These are phyloP conservation scores for Cryptosporidium baileyi DNA, from an alignment of 169 alveolate genomes.

Conservation along the genomic window DNA sequence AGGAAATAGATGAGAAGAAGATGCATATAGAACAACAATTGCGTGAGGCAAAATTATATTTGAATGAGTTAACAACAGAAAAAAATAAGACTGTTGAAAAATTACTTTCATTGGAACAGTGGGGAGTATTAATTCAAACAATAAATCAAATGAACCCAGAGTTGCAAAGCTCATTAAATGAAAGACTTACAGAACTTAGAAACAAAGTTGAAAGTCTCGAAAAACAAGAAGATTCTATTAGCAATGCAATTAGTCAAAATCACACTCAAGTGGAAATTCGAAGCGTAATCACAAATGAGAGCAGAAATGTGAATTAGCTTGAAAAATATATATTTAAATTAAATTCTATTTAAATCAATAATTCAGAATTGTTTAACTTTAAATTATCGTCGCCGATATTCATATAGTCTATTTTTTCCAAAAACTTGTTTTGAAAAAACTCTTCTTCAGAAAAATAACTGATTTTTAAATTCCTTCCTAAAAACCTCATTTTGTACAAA, in stretches of 20 bases:
- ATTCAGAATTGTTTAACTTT: too few relatives aligned
- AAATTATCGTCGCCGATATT: background rate
- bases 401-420: background rate
- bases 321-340: too few relatives aligned
- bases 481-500: conserved; percentile 43
- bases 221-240: conserved; percentile 7
- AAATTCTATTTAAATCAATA: too few relatives aligned
- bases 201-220: conserved; percentile 11
- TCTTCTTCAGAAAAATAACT: conserved; percentile 27
- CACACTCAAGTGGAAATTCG: background rate
- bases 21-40: conserved; percentile 28
- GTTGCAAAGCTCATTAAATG: conserved; percentile 4
- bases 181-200: conserved; percentile 26
- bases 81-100: conserved; percentile 60
- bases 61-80: conserved; percentile 22
- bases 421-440: background rate
- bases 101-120: conserved; percentile 24
- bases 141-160: conserved; percentile 50
- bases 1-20: conserved; percentile 56
- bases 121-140: conserved; percentile 55
- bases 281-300: background rate
- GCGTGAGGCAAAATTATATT: background rate
- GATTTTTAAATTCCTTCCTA: conserved; percentile 21
- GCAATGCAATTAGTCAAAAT: background rate
- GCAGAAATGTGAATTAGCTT: background rate